Evolutionary conservation across 2,329 filamentous ascomycete genomes (phyloP), one percentile per base, ranked within the genome.

Genomic region (Incumbomyces delicatus): DNA sequence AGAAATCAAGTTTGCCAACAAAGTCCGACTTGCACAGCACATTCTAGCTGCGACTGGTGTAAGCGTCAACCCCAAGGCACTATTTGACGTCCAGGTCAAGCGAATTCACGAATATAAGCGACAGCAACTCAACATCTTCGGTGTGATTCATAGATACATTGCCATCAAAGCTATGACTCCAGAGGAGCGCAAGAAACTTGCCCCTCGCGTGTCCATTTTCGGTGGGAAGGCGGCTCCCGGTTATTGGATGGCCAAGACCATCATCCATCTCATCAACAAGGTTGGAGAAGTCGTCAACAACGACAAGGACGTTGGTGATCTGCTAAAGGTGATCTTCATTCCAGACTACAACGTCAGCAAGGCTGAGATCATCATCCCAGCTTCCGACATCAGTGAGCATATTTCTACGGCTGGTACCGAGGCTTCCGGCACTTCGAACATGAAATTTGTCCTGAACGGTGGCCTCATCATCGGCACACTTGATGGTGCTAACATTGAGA

Each of bases 221-320:
- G 92, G 92, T 62, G 92, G 92, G 59, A 98, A 98, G 71, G 92
- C 92, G 20, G 92, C 92, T 1, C 92, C 92, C 0, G 92, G 92
- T 13, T 98, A 98, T 74, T 98, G 92, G 92, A 98, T 96, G 92
- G 92, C 92, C 32, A 98, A 98, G 78, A 94, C 92, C 34, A 88
- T 95, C 56, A 98, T 98, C 58, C 90, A 96, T 63, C 77, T 98
- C 48, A 82, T 98, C 73, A 96, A 95, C 71, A 83, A 81, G 51
- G 92, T 96, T 20, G 88, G 87, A 3, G 71, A 80, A 13, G 85
- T 96, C 2, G 83, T 98, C 57, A 98, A 98, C 72, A 85, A 86
- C 34, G 92, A 98, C 60, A 74, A 80, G 36, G 92, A 96, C 30
- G 82, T 96, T 61, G 90, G 90, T 29, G 90, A 96, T 61, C 74